phyloP scores from a whole-genome alignment of 1,139 yeast genomes.

The Zygoascus hellenicus region DNA sequence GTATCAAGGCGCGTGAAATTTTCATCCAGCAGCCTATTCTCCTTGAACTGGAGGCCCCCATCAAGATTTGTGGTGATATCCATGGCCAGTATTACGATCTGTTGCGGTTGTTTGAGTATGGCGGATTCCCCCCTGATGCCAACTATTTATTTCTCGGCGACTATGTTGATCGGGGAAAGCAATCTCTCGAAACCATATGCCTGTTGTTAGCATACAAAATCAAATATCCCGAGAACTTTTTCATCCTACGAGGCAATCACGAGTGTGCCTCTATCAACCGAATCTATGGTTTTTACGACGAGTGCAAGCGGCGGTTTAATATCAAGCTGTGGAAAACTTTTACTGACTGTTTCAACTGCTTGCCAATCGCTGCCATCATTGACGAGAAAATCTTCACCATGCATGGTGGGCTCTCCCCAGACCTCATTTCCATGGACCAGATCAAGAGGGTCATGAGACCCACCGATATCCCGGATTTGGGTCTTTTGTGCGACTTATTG shows the following conservation, averaged over 20 bases:
- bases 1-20: conserved; percentile 95
- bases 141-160: conserved; percentile 64
- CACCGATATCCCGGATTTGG: conserved; percentile 95
- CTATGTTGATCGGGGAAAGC: conserved; percentile 97
- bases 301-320: conserved; percentile 90
- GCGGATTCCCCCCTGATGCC: conserved; percentile 80
- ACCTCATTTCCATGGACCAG: conserved; percentile 93
- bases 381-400: conserved; percentile 94
- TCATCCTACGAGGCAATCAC: conserved; percentile 39
- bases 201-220: conserved; percentile 88
- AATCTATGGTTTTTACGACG: conserved; percentile 94
- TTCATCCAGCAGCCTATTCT: conserved; percentile 94
- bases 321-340: conserved; percentile 96
- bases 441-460: conserved; percentile 97
- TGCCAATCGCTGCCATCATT: conserved; percentile 94
- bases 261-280: conserved; percentile 91
- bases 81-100: conserved; percentile 96
- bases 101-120: conserved; percentile 88
- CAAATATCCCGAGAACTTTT: conserved; percentile 94
- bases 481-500: conserved; percentile 84
- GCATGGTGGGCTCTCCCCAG: conserved; percentile 98
- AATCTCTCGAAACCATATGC: conserved; percentile 92
- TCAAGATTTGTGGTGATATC: conserved; percentile 88
- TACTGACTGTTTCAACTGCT: conserved; percentile 93
- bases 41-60: conserved; percentile 92